Evolutionary conservation across 192 early-diverging fungal genomes (phyloP).

Genomic region (Coemansia javaensis): DNA sequence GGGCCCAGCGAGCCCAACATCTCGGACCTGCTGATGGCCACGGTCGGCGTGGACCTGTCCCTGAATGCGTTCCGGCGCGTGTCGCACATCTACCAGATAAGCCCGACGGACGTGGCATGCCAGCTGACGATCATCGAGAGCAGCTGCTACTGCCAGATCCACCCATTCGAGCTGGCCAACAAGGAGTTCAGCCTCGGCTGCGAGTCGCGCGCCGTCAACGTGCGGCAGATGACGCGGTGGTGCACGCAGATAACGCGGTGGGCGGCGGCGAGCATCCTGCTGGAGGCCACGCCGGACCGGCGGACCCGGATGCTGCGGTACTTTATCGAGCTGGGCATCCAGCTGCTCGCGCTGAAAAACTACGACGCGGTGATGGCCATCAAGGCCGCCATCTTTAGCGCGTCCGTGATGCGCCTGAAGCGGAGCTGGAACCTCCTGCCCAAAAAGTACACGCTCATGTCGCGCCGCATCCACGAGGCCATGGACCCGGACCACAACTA

Average conservation of each 20-base stretch:
- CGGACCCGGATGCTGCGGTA: slow-evolving; percentile 66
- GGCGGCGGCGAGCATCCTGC: slow-evolving; percentile 70
- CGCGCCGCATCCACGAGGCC: slow-evolving; percentile 54
- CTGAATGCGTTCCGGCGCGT: slow-evolving; percentile 58
- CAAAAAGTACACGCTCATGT: slow-evolving; percentile 64
- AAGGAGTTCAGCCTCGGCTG: slow-evolving; percentile 58
- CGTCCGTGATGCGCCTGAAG: slow-evolving; percentile 66
- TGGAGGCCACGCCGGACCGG: slow-evolving; percentile 63
- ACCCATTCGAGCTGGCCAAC: slow-evolving; percentile 66
- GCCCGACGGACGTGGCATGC: slow-evolving; percentile 73
- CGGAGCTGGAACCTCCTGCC: slow-evolving; percentile 62
- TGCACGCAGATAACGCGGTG: slow-evolving; percentile 74
- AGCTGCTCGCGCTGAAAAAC: slow-evolving; percentile 55
- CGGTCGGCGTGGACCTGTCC: slow-evolving; percentile 44
- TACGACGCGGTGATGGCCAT: slow-evolving; percentile 76
- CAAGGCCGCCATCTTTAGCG: slow-evolving; percentile 69
- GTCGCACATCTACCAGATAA: slow-evolving; percentile 62
- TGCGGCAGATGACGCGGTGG: slow-evolving; percentile 65
- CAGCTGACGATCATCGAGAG: slow-evolving; percentile 81
- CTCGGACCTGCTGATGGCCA: slow-evolving; percentile 46
- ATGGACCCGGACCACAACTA: slow-evolving; percentile 64
- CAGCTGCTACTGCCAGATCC: slow-evolving; percentile 61
- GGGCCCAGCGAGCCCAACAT: slow-evolving; percentile 33
- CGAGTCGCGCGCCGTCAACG: slow-evolving; percentile 54
- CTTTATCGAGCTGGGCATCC: slow-evolving; percentile 73